Base-by-base conservation (phyloP, 2,329 filamentous ascomycete genomes). In the Colletotrichum siamense region DNA sequence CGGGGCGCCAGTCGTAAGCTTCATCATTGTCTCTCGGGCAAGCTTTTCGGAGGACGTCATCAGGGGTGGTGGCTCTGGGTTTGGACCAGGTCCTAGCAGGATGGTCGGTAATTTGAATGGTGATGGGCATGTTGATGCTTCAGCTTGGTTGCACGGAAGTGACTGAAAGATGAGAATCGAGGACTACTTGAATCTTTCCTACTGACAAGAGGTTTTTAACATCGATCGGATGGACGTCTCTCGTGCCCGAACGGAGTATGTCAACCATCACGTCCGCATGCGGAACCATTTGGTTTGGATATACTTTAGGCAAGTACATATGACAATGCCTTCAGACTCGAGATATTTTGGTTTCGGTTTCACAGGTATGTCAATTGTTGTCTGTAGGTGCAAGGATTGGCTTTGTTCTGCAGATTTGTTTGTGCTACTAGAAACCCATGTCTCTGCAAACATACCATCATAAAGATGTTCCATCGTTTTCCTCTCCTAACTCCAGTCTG, bases 401-500 rank as follows among this genome's bases (percentile, higher is more conserved):
- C 44, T 52, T 52, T 52, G n/a, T 52, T 22, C 44, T 52, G 44
- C 44, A 52, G 44, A 12, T 52, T 52, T 22, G n/a, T 52, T n/a
- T 22, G n/a, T 52, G n/a, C 3, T 12, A 52, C n/a, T 22, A 0
- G n/a, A 52, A 22, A 52, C 44, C 10, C 44, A 12, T 52, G 10
- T 52, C 44, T 52, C n/a, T 52, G 44, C 44, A 52, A 52, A 52
- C 44, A 5, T 5, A 52, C n/a, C 44, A 22, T 13, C 12, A 1
- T 3, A 8, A 12, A 52, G 44, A 22, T 6, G 1, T 0, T 0
- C 39, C 39, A 49, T 9, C 39, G 16, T 0, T n/a, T 6, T n/a
- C 2, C 9, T n/a, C 39, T 49, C 9, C 18, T 0, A 49, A 7
- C 2, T 49, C 1, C 5, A 10, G 4, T 49, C 18, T 49, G 18